Evolutionary conservation across 208 protist genomes (phyloP).

Genomic region (Acanthamoeba triangularis): DNA sequence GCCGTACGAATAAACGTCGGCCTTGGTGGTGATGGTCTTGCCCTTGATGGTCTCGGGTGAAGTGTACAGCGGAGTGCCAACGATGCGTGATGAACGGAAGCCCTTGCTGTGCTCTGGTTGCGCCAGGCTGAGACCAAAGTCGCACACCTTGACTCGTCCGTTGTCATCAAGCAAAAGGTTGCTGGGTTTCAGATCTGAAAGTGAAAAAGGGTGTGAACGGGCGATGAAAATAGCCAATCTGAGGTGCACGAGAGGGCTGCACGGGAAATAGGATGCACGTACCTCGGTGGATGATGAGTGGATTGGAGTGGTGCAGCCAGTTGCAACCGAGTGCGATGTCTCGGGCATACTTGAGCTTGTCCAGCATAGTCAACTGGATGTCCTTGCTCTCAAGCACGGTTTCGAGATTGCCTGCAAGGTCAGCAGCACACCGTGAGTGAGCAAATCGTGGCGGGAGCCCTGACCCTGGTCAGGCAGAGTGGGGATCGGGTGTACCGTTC

Average conservation of each 20-base stretch:
- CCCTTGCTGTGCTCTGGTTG: constrained; percentile 66
- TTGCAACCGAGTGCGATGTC: constrained; percentile 64
- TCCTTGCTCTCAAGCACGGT: constrained; percentile 62
- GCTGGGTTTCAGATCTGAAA: constrained; percentile 38
- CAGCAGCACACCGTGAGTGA: background rate
- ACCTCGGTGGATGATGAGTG: constrained; percentile 60
- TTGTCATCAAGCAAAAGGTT: constrained; percentile 71
- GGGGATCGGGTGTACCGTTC: background rate
- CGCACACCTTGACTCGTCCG: constrained; percentile 58
- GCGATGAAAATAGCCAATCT: background rate
- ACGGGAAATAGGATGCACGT: background rate
- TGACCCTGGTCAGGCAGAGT: background rate
- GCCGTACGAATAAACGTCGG: constrained; percentile 71
- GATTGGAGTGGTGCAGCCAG: constrained; percentile 65
- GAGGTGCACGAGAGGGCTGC: too few relatives aligned
- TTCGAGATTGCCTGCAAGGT: constrained; percentile 29
- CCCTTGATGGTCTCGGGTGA: constrained; percentile 66
- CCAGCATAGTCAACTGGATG: constrained; percentile 59
- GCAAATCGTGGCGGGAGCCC: background rate
- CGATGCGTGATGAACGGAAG: constrained; percentile 65
- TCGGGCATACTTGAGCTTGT: constrained; percentile 64
- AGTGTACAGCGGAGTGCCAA: constrained; percentile 68
- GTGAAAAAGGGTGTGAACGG: background rate
- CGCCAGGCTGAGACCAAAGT: constrained; percentile 56
- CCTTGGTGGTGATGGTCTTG: constrained; percentile 70